Conservation (phyloP, 23 red algal species). For the Gracilaria domingensis region DNA sequence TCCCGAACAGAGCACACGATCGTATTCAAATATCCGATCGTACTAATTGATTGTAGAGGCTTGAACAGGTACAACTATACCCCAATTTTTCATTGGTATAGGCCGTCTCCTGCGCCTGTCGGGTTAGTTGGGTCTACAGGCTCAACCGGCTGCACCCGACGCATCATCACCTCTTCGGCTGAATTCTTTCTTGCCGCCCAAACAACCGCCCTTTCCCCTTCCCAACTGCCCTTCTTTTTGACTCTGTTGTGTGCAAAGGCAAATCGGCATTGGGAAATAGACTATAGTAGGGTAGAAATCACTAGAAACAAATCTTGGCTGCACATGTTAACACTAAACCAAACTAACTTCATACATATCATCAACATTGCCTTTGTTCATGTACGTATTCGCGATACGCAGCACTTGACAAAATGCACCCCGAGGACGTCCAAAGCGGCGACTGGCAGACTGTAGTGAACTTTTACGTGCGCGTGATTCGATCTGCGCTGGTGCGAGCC, state of each 20-base stretch:
- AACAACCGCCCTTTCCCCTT: background rate
- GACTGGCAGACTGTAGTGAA: slow-evolving; percentile 21
- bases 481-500: background rate
- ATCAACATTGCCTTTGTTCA: background rate
- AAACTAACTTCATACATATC: background rate
- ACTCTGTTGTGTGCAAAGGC: background rate
- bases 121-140: background rate
- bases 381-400: background rate
- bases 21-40: slow-evolving; percentile 1
- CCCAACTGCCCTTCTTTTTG: background rate
- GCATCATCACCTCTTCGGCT: background rate
- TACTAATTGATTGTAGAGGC: background rate
- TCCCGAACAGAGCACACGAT: slow-evolving; percentile 31
- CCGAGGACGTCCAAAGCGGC: slow-evolving; percentile 37
- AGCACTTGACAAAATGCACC: slow-evolving; percentile 37
- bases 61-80: background rate
- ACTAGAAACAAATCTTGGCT: background rate
- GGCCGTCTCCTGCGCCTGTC: background rate
- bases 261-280: background rate
- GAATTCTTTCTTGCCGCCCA: background rate
- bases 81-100: background rate
- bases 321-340: background rate
- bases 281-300: background rate
- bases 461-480: background rate
- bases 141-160: background rate